Percentiles rank a stretch among this genome's conserved stretches.
These are phyloP conservation scores for Trichoderma asperelloides DNA, from an alignment of 495 filamentous ascomycete species.

Conservation along the genomic window DNA sequence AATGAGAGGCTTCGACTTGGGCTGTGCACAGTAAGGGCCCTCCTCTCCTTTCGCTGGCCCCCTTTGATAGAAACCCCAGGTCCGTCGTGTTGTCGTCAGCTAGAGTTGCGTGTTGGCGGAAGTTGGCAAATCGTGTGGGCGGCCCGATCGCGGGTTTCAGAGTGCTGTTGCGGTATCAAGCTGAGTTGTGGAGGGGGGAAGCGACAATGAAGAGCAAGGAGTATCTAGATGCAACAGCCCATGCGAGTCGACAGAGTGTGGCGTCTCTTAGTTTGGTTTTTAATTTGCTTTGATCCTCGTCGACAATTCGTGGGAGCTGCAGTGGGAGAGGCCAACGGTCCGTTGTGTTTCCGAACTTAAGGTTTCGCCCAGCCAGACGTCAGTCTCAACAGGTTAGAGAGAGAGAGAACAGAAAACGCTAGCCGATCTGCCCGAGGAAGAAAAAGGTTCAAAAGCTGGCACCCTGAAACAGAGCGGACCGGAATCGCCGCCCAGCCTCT, in stretches of 20 bases:
- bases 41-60: neutral
- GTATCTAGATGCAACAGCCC: neutral
- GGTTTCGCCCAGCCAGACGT: neutral
- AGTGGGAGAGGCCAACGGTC: neutral
- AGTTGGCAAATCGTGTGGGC: neutral
- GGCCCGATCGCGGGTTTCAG: neutral
- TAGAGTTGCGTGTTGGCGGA: neutral
- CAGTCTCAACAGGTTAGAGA: neutral
- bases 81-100: neutral
- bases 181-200: neutral
- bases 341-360: neutral
- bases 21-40: neutral
- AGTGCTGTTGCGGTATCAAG: neutral
- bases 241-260: neutral
- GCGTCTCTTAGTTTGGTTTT: neutral
- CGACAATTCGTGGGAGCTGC: neutral
- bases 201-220: neutral
- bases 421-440: neutral
- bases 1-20: neutral
- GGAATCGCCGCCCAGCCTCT: neutral
- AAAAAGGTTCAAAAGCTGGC: conserved; percentile 3
- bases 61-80: neutral
- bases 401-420: neutral
- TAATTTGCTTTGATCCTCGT: neutral
- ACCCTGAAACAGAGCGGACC: conserved; percentile 6